Evolutionary conservation across 2,329 filamentous ascomycete genomes (phyloP).

Genomic region (Colletotrichum noveboracense): DNA sequence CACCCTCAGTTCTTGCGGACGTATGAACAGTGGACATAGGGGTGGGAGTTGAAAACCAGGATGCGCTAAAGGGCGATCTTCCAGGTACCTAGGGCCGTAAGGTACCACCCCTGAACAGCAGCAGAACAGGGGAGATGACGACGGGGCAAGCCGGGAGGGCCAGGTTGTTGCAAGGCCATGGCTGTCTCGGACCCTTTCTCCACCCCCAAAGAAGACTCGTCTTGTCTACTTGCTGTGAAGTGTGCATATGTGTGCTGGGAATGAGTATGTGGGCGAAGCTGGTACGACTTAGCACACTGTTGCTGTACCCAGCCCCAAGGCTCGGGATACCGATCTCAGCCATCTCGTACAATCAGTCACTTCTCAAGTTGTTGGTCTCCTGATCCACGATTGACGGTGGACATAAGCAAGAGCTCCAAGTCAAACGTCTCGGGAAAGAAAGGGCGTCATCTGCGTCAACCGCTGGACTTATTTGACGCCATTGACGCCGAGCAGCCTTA

Average conservation of each 20-base stretch:
- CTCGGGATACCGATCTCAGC: not conserved
- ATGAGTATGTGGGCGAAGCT: not conserved
- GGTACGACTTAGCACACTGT: not conserved
- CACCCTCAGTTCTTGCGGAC: constrained; percentile 18
- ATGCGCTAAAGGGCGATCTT: constrained; percentile 7
- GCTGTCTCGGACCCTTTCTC: constrained; percentile 21
- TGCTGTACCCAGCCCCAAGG: not conserved
- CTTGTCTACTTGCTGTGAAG: not conserved
- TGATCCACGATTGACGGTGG: not conserved
- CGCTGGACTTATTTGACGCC: constrained; percentile 12
- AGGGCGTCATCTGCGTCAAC: constrained; percentile 18
- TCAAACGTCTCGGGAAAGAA: constrained; percentile 10
- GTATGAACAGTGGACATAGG: constrained; percentile 12
- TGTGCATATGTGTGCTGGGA: not conserved
- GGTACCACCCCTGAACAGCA: not conserved
- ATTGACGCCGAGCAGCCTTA: constrained; percentile 8
- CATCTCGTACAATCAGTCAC: not conserved
- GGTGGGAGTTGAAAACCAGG: constrained; percentile 2
- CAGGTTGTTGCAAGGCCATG: constrained; percentile 14
- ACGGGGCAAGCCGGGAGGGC: constrained; percentile 14
- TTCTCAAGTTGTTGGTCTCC: not conserved
- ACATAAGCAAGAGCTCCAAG: constrained; percentile 17
- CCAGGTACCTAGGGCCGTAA: constrained; percentile 18
- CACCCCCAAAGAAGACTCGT: constrained; percentile 11
- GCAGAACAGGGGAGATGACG: constrained; percentile 4